Base-by-base conservation (phyloP, 2,329 filamentous ascomycete genomes). In the Aspergillus costaricaensis region DNA sequence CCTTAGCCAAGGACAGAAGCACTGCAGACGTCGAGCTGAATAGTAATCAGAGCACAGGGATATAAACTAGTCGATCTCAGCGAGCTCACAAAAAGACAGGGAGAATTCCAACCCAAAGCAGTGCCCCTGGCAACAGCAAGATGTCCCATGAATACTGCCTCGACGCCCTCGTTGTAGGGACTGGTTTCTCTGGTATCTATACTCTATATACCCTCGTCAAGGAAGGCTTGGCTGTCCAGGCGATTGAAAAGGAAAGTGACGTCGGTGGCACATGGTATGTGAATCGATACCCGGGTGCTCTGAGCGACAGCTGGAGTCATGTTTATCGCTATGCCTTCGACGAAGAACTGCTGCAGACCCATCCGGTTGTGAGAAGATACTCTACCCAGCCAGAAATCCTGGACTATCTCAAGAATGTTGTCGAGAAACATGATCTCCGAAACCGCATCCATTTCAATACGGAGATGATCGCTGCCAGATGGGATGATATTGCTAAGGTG, bases 201-300 rank as follows among this genome's bases (percentile, higher is more conserved):
- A 64, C 65, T 12, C 72, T 81, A 4, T 71, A 80, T 53, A 68
- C 68, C 36, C 70, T 82, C 2, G 73, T 74, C 15, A 65, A 76
- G 4, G 68, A 69, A 15, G 77, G 76, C 2, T 70, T 77, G 30
- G 72, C 67, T 1, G 74, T 69, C 21, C 76, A 77, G 51, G 58
- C 79, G 0, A 68, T 80, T 32, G 80, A 82, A 47, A 69, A 72
- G 0, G 79, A 72, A 3, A 41, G 60, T 5, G 72, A 69, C 27
- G 68, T 78, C 10, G 80, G 80, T 4, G 80, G 80, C 7, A 74
- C 77, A 8, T 82, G 80, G 80, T 72, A 77, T 57, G 79, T 74
- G 72, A 81, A 81, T 63, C 65, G 70, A 1, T 82, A 81, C 50
- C 79, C 80, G 0, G 79, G 79, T 0, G 77, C 77, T 1, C 70